Evolutionary conservation across 1,284 basidiomycete genomes (phyloP), one percentile per base, ranked within the genome.

Genomic region (Porodaedalea pini): DNA sequence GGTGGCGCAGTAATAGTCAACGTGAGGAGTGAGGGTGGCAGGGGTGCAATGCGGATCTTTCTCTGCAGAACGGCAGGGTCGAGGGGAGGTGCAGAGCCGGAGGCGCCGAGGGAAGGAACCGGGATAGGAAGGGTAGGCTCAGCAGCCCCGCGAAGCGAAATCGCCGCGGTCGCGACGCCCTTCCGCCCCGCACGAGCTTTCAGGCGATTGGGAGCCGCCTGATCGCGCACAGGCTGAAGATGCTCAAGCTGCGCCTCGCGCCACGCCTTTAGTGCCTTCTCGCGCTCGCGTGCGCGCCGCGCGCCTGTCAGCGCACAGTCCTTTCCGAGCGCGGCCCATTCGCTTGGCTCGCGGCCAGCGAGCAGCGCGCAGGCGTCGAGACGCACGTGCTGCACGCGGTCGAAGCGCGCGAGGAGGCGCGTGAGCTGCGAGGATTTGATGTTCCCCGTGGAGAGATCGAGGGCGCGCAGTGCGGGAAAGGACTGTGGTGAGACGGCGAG

Each of bases 371-470:
- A 87, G 7, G 66, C 71, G 63, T 88, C 86, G 21, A 85, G 64
- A 17, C 86, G 68, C 17, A 88, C 67, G 57, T 83, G 76, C 36
- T 70, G 69, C 7, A 87, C 64, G 2, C 67, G 64, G 3, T 65
- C 62, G 58, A 84, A 77, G 6, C 72, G 75, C 3, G 69, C 71
- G 1, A 82, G 67, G 4, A 88, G 66, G 13, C 67, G 70, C 51
- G 80, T 79, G 36, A 86, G 65, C 52, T 86, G 82, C 0, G 65
- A 52, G 50, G 76, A 73, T 19, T 71, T 65, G 19, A 87, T 66
- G 37, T 70, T 71, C 63, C 78, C 81, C 1, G 84, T 86, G 0
- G 83, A 83, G 23, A 89, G 63, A 65, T 90, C 87, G 15, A 90
- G 71, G 44, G 75, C 68, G 17, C 25, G 17, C 23, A 83, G 63